Percentiles rank a stretch among this genome's conserved stretches.
phyloP scores from a whole-genome alignment of 2,329 filamentous ascomycete genomes.

The Zymoseptoria brevis region DNA sequence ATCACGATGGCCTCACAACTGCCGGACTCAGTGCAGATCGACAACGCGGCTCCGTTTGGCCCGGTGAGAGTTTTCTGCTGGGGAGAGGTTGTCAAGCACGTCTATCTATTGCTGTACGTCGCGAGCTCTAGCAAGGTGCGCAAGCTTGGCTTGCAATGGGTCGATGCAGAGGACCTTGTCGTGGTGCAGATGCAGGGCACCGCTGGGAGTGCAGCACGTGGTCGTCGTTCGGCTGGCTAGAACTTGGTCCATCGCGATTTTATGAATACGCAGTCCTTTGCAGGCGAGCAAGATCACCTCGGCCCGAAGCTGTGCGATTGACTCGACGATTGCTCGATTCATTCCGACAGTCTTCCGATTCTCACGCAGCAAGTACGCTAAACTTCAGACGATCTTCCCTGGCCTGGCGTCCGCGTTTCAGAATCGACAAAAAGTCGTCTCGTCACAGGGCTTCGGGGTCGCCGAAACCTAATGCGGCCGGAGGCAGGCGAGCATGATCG shows the following conservation, averaged over 20 bases:
- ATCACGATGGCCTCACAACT: background rate
- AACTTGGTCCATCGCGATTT: background rate
- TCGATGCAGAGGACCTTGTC: constrained; percentile 52
- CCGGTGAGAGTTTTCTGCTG: constrained; percentile 65
- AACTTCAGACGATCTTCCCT: background rate
- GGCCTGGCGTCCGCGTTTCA: too few species aligned
- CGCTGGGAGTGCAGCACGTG: background rate
- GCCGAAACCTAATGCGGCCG: background rate
- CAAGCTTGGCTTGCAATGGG: constrained; percentile 54
- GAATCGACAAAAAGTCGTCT: background rate
- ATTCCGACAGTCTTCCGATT: background rate
- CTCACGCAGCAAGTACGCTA: background rate
- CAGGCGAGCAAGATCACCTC: background rate
- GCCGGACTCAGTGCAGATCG: background rate
- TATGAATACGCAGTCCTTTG: background rate
- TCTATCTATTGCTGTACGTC: constrained; percentile 67
- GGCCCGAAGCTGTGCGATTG: background rate
- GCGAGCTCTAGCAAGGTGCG: constrained; percentile 58
- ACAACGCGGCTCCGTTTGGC: constrained; percentile 11
- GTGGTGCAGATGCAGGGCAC: constrained; percentile 43
- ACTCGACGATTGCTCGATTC: background rate
- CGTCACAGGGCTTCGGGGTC: background rate
- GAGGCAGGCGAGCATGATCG: background rate
- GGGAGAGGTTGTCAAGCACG: constrained; percentile 63
- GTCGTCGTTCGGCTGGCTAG: background rate